phyloP scores from a whole-genome alignment of 148 eudicot genomes.

The Agrostemma githago region DNA sequence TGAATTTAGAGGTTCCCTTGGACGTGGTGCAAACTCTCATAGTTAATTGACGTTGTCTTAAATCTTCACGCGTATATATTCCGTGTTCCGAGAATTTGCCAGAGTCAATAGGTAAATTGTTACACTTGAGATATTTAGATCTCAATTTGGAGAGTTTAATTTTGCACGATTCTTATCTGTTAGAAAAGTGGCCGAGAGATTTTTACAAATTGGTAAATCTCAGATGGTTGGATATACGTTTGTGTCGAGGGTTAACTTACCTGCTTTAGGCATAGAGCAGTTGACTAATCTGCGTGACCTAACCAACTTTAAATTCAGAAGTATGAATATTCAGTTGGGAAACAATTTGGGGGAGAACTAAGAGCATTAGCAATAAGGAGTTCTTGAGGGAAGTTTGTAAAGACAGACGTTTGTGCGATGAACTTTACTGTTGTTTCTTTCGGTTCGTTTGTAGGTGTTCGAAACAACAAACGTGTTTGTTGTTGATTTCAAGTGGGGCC shows the following conservation, averaged over 20 bases:
- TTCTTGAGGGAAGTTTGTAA: too few species aligned
- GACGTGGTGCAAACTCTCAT: neutral
- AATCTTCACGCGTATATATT: neutral
- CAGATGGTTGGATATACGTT: neutral
- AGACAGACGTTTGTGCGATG: too few species aligned
- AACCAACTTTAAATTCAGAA: neutral
- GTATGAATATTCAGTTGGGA: neutral
- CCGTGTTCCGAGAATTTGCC: too few species aligned
- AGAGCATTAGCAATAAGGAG: too few species aligned
- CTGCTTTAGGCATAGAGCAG: neutral
- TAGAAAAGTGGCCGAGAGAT: neutral
- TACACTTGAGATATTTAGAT: neutral
- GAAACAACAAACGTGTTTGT: too few species aligned
- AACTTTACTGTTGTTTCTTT: too few species aligned
- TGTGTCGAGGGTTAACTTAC: neutral
- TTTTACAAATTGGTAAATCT: neutral
- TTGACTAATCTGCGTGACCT: neutral
- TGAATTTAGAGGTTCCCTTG: neutral
- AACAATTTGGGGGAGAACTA: neutral
- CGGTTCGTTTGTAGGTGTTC: too few species aligned
- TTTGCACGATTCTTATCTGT: neutral
- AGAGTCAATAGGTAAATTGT: neutral
- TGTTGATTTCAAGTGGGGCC: too few species aligned
- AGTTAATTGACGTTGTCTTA: neutral
- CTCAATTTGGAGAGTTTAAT: neutral